Percentiles rank a stretch among this genome's conserved stretches.
phyloP scores from a whole-genome alignment of 2,329 filamentous ascomycete genomes.

The Diaporthe vexans region DNA sequence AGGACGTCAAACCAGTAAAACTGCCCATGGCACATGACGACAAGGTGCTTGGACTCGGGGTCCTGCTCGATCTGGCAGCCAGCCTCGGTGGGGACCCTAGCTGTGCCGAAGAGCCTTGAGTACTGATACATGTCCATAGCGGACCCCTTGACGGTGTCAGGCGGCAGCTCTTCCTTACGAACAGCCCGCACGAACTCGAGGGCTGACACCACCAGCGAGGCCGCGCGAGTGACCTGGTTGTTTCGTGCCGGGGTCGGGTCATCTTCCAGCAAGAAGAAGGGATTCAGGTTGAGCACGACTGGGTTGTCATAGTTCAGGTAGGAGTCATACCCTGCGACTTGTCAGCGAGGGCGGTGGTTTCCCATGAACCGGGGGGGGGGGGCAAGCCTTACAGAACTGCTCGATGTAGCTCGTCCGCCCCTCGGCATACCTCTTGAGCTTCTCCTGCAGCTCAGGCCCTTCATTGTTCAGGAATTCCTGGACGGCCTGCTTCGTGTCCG shows the following conservation, averaged over 20 bases:
- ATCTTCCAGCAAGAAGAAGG: constrained; percentile 97
- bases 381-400: constrained; percentile 85
- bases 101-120: constrained; percentile 93
- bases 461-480: constrained; percentile 86
- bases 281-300: constrained; percentile 96
- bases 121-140: constrained; percentile 99
- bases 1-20: constrained; percentile 99
- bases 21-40: constrained; percentile 93
- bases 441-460: constrained; percentile 88
- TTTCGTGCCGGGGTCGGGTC: constrained; percentile 96
- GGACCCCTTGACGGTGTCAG: constrained; percentile 85
- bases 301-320: constrained; percentile 98
- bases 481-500: constrained; percentile 84
- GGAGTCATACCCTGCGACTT: constrained; percentile 85
- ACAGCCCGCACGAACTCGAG: constrained; percentile 94
- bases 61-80: constrained; percentile 98
- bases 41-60: constrained; percentile 90
- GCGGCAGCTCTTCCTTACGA: constrained; percentile 90
- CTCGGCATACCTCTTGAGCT: constrained; percentile 88
- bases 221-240: constrained; percentile 95
- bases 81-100: constrained; percentile 91
- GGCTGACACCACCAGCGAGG: constrained; percentile 90
- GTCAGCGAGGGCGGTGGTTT: constrained; percentile 45
- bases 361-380: not conserved
- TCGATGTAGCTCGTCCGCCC: constrained; percentile 97